phyloP scores from a whole-genome alignment of 108 stramenopile species.

The Licmophora abbreviata region DNA sequence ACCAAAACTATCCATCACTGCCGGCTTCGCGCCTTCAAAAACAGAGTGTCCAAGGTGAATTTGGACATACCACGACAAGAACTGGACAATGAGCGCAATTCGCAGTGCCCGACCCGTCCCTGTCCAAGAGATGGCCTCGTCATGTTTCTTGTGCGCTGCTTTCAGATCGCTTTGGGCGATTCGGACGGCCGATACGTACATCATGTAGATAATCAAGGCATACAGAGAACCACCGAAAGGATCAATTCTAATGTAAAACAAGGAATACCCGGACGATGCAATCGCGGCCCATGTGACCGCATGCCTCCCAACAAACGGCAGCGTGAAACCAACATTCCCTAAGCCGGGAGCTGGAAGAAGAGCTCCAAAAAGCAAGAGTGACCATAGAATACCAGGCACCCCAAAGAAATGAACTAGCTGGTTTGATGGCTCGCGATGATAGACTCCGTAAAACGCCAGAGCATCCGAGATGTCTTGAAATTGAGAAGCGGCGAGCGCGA shows the following conservation, averaged over 20 bases:
- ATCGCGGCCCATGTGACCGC: slow-evolving; percentile 9
- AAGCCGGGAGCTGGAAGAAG: slow-evolving; percentile 6
- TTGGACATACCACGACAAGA: slow-evolving; percentile 48
- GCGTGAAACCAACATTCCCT: background rate
- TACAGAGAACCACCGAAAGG: slow-evolving; percentile 33
- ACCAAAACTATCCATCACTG: slow-evolving; percentile 31
- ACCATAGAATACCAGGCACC: slow-evolving; percentile 48
- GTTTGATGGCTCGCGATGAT: slow-evolving; percentile 49
- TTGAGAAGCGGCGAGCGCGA: slow-evolving; percentile 12
- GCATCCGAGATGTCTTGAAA: slow-evolving; percentile 21
- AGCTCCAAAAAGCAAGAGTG: slow-evolving; percentile 17
- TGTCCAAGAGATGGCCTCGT: slow-evolving; percentile 22
- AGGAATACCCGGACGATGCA: slow-evolving; percentile 14
- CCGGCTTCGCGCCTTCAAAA: slow-evolving; percentile 51
- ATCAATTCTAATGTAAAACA: slow-evolving; percentile 40
- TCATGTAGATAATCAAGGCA: slow-evolving; percentile 28
- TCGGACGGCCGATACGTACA: slow-evolving; percentile 27
- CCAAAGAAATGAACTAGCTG: slow-evolving; percentile 61
- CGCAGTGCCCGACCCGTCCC: slow-evolving; percentile 36
- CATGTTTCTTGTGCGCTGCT: slow-evolving; percentile 6
- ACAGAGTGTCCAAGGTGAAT: slow-evolving; percentile 46
- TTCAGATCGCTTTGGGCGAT: slow-evolving; percentile 19
- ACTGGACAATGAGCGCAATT: slow-evolving; percentile 28
- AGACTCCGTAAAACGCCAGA: slow-evolving; percentile 47
- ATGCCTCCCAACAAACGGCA: slow-evolving; percentile 9